These are phyloP conservation scores for Microcos paniculata DNA, from an alignment of 345 rosid genomes.

Conservation along the genomic window DNA sequence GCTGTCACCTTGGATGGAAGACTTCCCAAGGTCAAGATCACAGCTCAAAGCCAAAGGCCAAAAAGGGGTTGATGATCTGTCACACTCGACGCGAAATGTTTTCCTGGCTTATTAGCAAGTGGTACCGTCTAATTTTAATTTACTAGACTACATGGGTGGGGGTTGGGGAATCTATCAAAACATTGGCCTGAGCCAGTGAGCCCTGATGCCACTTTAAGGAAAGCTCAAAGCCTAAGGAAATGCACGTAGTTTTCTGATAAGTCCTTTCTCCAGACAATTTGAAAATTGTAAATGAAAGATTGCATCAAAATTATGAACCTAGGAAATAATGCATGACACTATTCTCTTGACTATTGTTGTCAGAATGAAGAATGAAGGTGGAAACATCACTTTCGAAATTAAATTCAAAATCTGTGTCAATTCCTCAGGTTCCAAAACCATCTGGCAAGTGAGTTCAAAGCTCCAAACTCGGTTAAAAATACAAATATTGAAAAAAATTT, in stretches of 20 bases:
- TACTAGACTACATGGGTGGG: neutral
- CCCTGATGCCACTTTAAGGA: neutral
- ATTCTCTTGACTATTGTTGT: neutral
- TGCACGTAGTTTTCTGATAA: neutral
- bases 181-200: too few species aligned
- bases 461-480: neutral
- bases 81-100: constrained; percentile 6
- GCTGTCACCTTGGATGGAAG: constrained; percentile 19
- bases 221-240: neutral
- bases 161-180: neutral
- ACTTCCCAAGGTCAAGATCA: constrained; percentile 22
- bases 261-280: neutral
- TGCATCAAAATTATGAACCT: neutral
- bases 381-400: neutral
- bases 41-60: neutral
- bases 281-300: neutral
- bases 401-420: neutral
- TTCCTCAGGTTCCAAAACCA: neutral
- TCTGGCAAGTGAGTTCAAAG: neutral
- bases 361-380: constrained; percentile 5
- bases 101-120: neutral
- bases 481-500: neutral
- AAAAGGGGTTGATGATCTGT: constrained; percentile 15
- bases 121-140: constrained; percentile 21
- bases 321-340: neutral